Percentiles rank a stretch among this genome's conserved stretches.
Conservation (phyloP, 768 basidiomycete genomes). For the Kwoniella bestiolae region DNA sequence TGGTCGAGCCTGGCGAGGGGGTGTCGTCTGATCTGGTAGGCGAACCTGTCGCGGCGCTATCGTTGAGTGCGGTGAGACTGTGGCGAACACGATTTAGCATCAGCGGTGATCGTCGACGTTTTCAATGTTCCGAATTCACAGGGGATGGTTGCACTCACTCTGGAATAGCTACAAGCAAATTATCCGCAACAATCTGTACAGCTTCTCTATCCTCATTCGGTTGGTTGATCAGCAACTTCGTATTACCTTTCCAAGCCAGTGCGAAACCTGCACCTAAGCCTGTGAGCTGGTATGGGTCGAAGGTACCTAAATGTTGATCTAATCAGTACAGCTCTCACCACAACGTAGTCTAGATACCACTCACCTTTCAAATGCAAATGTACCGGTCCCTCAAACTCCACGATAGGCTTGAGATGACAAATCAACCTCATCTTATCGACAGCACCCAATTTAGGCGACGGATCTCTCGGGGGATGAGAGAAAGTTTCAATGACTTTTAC, state of each 20-base stretch:
- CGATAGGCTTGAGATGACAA: constrained; percentile 77
- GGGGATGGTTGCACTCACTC: too few relatives aligned
- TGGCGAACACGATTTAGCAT: not conserved
- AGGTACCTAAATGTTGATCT: constrained; percentile 67
- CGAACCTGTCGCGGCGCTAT: constrained; percentile 53
- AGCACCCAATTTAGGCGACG: constrained; percentile 82
- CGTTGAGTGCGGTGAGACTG: constrained; percentile 50
- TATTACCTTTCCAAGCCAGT: constrained; percentile 77
- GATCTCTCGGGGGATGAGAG: constrained; percentile 75
- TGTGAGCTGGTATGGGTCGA: constrained; percentile 74
- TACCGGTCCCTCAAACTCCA: constrained; percentile 69
- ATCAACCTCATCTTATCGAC: constrained; percentile 85
- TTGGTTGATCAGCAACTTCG: constrained; percentile 71
- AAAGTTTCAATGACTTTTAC: constrained; percentile 81
- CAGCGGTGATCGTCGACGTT: too few relatives aligned
- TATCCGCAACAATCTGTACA: constrained; percentile 78
- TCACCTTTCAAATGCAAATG: constrained; percentile 85
- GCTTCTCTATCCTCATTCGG: constrained; percentile 75
- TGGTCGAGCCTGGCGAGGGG: not conserved
- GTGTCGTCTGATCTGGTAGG: constrained; percentile 13
- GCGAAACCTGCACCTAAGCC: constrained; percentile 84
- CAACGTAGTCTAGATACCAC: constrained; percentile 7
- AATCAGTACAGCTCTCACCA: constrained; percentile 6
- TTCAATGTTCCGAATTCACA: too few relatives aligned
- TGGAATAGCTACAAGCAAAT: constrained; percentile 81